Evolutionary conservation across 2,329 filamentous ascomycete species (phyloP).

Genomic region (Venturia pyrina): DNA sequence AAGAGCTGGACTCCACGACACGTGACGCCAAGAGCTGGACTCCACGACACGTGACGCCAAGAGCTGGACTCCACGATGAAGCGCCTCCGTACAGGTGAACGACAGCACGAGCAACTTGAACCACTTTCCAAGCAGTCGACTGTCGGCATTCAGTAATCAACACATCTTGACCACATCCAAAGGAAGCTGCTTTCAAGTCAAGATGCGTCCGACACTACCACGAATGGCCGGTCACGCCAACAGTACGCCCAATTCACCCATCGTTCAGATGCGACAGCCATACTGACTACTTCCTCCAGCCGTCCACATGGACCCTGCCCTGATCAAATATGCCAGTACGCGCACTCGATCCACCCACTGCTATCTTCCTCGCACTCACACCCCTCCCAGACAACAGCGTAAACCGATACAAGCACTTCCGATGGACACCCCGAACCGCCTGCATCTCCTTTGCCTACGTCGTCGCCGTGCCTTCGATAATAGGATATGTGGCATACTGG

Average conservation of each 20-base stretch:
- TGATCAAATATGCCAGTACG: conserved; percentile 45
- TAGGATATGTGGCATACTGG: conserved; percentile 65
- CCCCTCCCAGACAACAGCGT: conserved; percentile 59
- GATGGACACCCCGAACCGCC: conserved; percentile 79
- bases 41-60: background rate
- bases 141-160: background rate
- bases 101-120: background rate
- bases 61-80: background rate
- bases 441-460: conserved; percentile 71
- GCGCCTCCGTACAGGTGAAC: too few relatives aligned
- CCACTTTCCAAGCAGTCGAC: background rate
- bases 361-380: conserved; percentile 9
- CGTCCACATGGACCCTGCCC: conserved; percentile 44
- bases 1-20: background rate
- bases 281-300: conserved; percentile 22
- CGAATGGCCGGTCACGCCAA: conserved; percentile 28
- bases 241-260: conserved; percentile 18
- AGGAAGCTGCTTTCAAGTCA: conserved; percentile 13
- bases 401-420: conserved; percentile 89
- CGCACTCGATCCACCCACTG: background rate
- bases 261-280: background rate
- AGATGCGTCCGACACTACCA: conserved; percentile 22
- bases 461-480: conserved; percentile 56
- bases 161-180: background rate
- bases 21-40: background rate